Base-by-base conservation (phyloP, 805 yeast species). In the Schwanniomyces vanrijiae region DNA sequence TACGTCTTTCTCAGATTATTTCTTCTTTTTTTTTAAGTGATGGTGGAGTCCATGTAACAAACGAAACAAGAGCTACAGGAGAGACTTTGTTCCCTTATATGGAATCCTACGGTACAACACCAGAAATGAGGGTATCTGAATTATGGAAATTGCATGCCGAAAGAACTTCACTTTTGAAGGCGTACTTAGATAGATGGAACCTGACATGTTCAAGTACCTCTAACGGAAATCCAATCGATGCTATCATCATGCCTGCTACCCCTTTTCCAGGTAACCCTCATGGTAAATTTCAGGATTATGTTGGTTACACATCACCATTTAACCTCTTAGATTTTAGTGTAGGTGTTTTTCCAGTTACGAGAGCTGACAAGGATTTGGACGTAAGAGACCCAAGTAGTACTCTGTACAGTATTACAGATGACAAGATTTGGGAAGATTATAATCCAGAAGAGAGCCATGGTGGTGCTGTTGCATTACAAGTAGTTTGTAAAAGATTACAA, bases 391-490 rank as follows among this genome's bases (percentile, higher is more conserved):
- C 49, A 5, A 50, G 50, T 13, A 56, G 61, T 40, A 42, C 53
- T 10, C 58, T 68, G 39, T 58, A 66, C 54, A 75, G 70, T 55
- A 71, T 68, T 1, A 57, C 71, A 3, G 87, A 82, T 43, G 55
- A 62, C 38, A 61, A 65, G 25, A 59, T 71, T 42, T 83, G 80
- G 62, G 45, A 49, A 33, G 64, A 59, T 47, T 56, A 66, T 62
- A 75, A 80, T 51, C 76, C 84, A 1, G 74, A 66, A 43, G 76
- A 76, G 50, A 69, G 75, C 60, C 73, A 80, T 52, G 85, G 83
- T 4, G 80, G 83, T 46, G 84, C 89, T 0, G 83, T 81, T 11
- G 80, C 83, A 16, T 65, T 86, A n/a, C 90, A 85, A 61, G 65
- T 86, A 25, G 80, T 84, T 3, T 82, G 86, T n/a, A 71, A 73